Percentiles rank a stretch among this genome's conserved stretches.
These are phyloP conservation scores for Chaetomium sp. DNA, from an alignment of 2,329 filamentous ascomycete genomes.

Conservation along the genomic window DNA sequence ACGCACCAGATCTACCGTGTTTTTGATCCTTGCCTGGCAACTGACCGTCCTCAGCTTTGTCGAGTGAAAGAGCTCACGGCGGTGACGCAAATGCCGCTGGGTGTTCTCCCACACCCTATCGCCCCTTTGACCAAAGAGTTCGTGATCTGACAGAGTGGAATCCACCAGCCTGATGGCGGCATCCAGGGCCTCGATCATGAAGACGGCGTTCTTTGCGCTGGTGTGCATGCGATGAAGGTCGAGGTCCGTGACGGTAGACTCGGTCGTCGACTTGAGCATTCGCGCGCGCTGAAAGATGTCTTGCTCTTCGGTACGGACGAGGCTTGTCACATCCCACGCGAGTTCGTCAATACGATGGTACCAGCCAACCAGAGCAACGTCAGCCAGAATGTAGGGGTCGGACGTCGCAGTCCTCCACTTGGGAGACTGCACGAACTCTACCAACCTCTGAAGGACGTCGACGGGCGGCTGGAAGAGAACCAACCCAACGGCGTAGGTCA, in stretches of 20 bases:
- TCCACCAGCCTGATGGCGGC: slow-evolving; percentile 15
- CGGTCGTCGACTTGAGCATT: neutral
- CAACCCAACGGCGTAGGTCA: neutral
- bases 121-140: neutral
- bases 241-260: slow-evolving; percentile 6
- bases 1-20: slow-evolving; percentile 17
- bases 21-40: slow-evolving; percentile 21
- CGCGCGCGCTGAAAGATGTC: slow-evolving; percentile 12
- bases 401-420: slow-evolving; percentile 9
- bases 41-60: slow-evolving; percentile 15
- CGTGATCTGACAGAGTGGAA: slow-evolving; percentile 7
- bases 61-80: slow-evolving; percentile 18
- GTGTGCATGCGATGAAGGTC: slow-evolving; percentile 22
- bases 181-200: slow-evolving; percentile 20
- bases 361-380: slow-evolving; percentile 20
- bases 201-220: slow-evolving; percentile 23
- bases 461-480: neutral
- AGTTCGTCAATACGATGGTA: slow-evolving; percentile 16
- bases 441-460: neutral
- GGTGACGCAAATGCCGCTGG: slow-evolving; percentile 9
- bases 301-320: slow-evolving; percentile 14
- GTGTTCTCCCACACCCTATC: slow-evolving; percentile 12
- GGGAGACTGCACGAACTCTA: slow-evolving; percentile 5
- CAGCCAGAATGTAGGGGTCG: slow-evolving; percentile 20
- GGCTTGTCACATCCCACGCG: slow-evolving; percentile 16